Base-by-base conservation (phyloP, 345 rosid species). In the Excoecaria cochinchinensis region DNA sequence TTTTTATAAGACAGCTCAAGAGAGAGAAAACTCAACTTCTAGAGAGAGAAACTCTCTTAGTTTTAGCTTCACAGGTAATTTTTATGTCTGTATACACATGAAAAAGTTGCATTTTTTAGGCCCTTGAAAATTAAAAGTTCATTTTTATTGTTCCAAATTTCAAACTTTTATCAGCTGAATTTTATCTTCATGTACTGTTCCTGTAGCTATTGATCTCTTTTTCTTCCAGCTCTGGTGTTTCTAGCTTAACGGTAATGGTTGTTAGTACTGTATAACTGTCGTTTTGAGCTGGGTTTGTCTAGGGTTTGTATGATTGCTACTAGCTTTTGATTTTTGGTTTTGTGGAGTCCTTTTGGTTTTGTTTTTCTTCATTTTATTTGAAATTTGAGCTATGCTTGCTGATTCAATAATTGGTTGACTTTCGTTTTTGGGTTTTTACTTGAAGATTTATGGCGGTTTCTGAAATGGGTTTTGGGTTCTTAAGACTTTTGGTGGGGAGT, bases 371-470 rank as follows among this genome's bases (percentile, higher is more conserved):
- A 11, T 44, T 50, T 42, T 51, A 14, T 8, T 19, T 71, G 64
- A 57, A 72, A 46, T 0, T 21, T 73, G 50, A 44, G 46, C 64
- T 42, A 24, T 56, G 69, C 12, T 69, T 67, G 42, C 38, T 70
- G 74, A 67, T 62, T 71, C n/a, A 24, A 39, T 10, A 31, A 64
- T 69, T 72, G 81, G 85, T 87, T 83, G 83, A 76, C 86, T 87
- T 80, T 81, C 12, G n/a, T 66, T 70, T 68, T 22, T 51, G 44
- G 46, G 39, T 73, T 50, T 74, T 66, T 71, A 5, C 64, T 78
- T 70, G 38, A 53, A 70, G 70, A 48, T 24, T 76, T 74, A 50
- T 67, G 74, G 67, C 75, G 63, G 81, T 75, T 39, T 70, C 8
- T 80, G 65, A 50, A 51, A 24, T 53, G 68, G 31, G 61, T 36